Base-by-base conservation (phyloP, 2,329 filamentous ascomycete species). In the Arthrobotrys pseudoclavata region DNA sequence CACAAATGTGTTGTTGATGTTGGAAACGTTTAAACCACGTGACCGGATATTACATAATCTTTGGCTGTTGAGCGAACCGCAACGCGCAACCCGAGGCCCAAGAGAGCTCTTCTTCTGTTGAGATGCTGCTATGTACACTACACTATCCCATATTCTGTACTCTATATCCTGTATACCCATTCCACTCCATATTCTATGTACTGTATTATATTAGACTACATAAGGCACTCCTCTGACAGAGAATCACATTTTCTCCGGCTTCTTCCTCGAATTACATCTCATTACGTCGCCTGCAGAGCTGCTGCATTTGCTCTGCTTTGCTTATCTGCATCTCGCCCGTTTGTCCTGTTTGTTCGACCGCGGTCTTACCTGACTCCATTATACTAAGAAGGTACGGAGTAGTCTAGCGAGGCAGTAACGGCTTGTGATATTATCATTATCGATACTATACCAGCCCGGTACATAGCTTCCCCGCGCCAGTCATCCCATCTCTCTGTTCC, bases 11-110 rank as follows among this genome's bases (percentile, higher is more conserved):
- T 57, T 57, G 52, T 57, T 15, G 9, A 22, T 57, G 52, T 57
- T 57, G 52, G 52, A 57, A 57, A 53, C 47, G 22, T 53, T 57
- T 29, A 22, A 5, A 1, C 10, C 48, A 50, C 50, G 48, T 34
- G 63, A 68, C 42, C 4, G 2, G 5, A 9, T n/a, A 45, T 45
- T 45, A 45, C 6, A 18, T 45, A 45, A 45, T 45, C 42, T 45
- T 53, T 40, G 50, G 13, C 42, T 45, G 42, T 45, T 42, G 55
- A 42, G 42, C 34, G 15, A 69, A 61, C 66, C 66, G 52, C 47
- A 24, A 24, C n/a, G 15, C 22, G n/a, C 47, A 50, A 50, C 47
- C 10, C 42, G 18, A 45, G 12, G 37, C 37, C 26, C 7, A 20
- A n/a, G 10, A 26, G 47, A 50, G 47, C 47, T 50, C 47, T 50